phyloP scores from a whole-genome alignment of 2,329 filamentous ascomycete genomes.

The Ophioceras dolichostomum region DNA sequence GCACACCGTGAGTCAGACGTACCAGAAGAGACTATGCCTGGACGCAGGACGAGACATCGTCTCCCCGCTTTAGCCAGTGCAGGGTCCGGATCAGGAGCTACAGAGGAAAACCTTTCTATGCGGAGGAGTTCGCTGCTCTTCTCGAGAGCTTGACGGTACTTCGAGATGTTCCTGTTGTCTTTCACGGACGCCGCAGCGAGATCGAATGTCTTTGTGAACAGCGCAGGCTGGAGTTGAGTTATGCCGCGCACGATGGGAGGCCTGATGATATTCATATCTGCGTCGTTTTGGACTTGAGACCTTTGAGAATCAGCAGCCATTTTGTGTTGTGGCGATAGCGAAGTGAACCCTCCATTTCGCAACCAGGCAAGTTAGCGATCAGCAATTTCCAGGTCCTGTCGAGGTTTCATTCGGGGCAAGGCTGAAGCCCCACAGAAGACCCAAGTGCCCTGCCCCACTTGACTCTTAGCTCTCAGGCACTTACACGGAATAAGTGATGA shows the following conservation, averaged over 20 bases:
- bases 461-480: too few relatives aligned
- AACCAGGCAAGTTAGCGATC: too few relatives aligned
- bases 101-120: conserved; percentile 49
- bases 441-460: too few relatives aligned
- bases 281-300: conserved; percentile 1
- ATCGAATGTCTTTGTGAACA: conserved; percentile 68
- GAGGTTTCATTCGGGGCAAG: too few relatives aligned
- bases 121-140: conserved; percentile 53
- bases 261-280: conserved; percentile 49
- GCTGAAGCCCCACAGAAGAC: too few relatives aligned
- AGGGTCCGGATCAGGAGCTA: conserved; percentile 50
- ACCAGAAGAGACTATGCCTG: conserved; percentile 42
- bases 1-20: too few relatives aligned
- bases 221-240: conserved; percentile 70
- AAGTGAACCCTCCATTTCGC: too few relatives aligned
- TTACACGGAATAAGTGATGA: too few relatives aligned
- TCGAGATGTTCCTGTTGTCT: conserved; percentile 63
- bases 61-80: conserved; percentile 38
- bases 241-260: conserved; percentile 66
- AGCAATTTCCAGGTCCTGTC: too few relatives aligned
- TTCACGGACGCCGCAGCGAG: conserved; percentile 68
- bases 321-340: too few relatives aligned
- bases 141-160: conserved; percentile 53
- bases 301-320: not conserved
- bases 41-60: conserved; percentile 50